A percentile compares a stretch with the other conserved stretches of the same genome.
phyloP scores from a whole-genome alignment of 2,329 filamentous ascomycete genomes.

The Cercospora beticola region DNA sequence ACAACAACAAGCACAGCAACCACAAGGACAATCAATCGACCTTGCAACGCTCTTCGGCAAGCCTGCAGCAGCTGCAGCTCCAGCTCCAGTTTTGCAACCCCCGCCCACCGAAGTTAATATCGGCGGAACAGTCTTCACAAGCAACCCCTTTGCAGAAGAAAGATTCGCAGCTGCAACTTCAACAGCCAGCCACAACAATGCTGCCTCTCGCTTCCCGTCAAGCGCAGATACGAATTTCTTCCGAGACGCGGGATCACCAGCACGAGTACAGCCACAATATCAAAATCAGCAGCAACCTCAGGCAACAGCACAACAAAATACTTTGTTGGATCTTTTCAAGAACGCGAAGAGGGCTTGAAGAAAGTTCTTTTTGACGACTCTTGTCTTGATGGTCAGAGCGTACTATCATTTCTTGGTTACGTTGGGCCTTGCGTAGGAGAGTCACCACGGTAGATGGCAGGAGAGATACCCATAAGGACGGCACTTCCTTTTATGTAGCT shows the following conservation, averaged over 20 bases:
- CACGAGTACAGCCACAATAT: constrained; percentile 14
- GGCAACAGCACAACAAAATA: constrained; percentile 25
- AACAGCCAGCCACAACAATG: background rate
- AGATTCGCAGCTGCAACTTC: constrained; percentile 9
- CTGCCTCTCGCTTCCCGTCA: constrained; percentile 10
- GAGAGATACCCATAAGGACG: background rate
- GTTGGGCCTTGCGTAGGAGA: background rate
- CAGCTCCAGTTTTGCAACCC: constrained; percentile 6
- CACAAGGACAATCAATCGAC: constrained; percentile 36
- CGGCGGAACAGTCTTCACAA: constrained; percentile 6
- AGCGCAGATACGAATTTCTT: constrained; percentile 31
- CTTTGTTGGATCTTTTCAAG: constrained; percentile 35
- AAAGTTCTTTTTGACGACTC: background rate
- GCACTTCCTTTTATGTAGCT: background rate
- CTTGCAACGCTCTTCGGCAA: constrained; percentile 31
- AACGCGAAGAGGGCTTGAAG: constrained; percentile 18
- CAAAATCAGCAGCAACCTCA: constrained; percentile 9
- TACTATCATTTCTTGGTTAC: background rate
- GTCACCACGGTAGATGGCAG: background rate
- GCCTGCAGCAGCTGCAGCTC: constrained; percentile 2
- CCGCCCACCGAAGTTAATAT: constrained; percentile 12
- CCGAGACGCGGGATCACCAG: constrained; percentile 16
- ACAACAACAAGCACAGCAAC: constrained; percentile 50
- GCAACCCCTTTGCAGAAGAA: constrained; percentile 4
- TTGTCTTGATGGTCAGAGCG: background rate